Percentiles rank a stretch among this genome's conserved stretches.
phyloP scores from a whole-genome alignment of 192 early-diverging fungal genomes.

The Coemansia sp. region DNA sequence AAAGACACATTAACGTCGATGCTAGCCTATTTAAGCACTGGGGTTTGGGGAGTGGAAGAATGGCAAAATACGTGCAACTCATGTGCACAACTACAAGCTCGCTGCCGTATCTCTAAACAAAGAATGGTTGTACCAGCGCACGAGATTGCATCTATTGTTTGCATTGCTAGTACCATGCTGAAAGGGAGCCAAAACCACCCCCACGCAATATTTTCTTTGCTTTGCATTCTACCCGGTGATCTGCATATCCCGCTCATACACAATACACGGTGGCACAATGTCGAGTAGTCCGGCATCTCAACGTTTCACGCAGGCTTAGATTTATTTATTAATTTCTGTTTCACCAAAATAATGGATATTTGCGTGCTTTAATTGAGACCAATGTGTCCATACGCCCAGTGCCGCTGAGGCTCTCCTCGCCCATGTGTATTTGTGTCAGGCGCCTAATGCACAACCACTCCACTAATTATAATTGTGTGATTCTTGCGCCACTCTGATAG shows the following conservation, averaged over 20 bases:
- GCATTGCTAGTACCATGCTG: not conserved
- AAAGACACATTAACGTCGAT: not conserved
- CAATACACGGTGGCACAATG: not conserved
- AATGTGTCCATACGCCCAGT: no score
- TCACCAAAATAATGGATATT: not conserved
- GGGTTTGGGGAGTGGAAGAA: not conserved
- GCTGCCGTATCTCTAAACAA: not conserved
- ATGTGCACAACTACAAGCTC: not conserved
- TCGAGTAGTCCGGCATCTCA: not conserved
- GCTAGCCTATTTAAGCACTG: not conserved
- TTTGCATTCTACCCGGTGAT: not conserved
- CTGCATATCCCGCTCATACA: not conserved
- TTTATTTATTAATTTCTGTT: not conserved
- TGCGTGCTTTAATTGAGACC: constrained; percentile 11
- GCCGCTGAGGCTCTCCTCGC: not conserved
- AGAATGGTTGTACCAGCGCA: not conserved
- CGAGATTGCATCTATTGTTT: not conserved
- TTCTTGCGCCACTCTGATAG: not conserved
- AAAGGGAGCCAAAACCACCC: not conserved
- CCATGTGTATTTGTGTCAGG: not conserved
- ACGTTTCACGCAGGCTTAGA: not conserved
- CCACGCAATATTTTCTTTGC: not conserved
- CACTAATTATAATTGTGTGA: not conserved
- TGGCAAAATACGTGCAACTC: not conserved
- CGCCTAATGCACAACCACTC: not conserved